phyloP scores from a whole-genome alignment of 495 filamentous ascomycete species.

The Tuber brumale region DNA sequence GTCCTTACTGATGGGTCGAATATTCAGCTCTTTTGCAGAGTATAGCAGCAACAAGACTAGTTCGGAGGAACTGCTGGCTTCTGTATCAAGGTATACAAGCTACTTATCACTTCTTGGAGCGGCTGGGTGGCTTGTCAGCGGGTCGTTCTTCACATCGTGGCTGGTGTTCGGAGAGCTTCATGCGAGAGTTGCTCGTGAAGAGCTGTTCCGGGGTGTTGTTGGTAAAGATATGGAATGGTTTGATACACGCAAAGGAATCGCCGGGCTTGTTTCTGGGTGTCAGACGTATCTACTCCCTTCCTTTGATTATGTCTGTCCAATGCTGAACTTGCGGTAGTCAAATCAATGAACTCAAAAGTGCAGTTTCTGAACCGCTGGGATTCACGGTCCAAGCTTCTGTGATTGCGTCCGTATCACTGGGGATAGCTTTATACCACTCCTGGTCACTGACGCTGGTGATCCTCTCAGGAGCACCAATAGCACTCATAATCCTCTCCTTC shows the following conservation, averaged over 20 bases:
- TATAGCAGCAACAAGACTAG: constrained; percentile 56
- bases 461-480: constrained; percentile 65
- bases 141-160: constrained; percentile 61
- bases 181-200: constrained; percentile 56
- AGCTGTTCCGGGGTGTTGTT: constrained; percentile 61
- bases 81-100: constrained; percentile 54
- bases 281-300: constrained; percentile 57
- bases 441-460: constrained; percentile 84
- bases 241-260: constrained; percentile 64
- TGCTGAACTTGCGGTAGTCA: constrained; percentile 52
- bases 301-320: not conserved
- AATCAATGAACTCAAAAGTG: constrained; percentile 72
- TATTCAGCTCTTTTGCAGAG: constrained; percentile 64
- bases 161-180: constrained; percentile 74
- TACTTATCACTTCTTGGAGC: constrained; percentile 57
- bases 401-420: constrained; percentile 56
- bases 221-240: constrained; percentile 77
- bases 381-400: constrained; percentile 57
- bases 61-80: constrained; percentile 48
- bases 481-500: constrained; percentile 53
- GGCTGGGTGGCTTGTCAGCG: constrained; percentile 59
- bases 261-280: constrained; percentile 60
- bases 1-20: constrained; percentile 64
- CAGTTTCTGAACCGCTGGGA: constrained; percentile 71
- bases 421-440: constrained; percentile 66